Base-by-base conservation (phyloP, 768 basidiomycete species). In the Roridomyces roridus region DNA sequence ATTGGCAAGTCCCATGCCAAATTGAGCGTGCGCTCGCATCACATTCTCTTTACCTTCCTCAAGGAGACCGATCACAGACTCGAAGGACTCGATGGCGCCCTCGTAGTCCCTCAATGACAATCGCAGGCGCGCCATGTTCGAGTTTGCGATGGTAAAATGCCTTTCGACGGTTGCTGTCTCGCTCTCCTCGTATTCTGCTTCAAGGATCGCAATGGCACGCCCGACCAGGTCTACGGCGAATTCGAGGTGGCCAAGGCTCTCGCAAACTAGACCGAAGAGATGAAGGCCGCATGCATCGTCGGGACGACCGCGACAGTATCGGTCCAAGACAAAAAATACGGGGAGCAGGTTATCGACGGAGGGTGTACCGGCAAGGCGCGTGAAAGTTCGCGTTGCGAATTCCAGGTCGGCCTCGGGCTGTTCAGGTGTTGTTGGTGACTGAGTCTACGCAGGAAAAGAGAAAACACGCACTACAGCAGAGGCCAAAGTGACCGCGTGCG, bases 331-430 rank as follows among this genome's bases (percentile, higher is more conserved):
- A 67, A 92, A 93, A 74, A 94, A 94, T 3, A 89, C 86, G 2
- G 89, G 86, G 25, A 91, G 79, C 9, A 96, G 77, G 2, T 77
- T 72, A 29, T 86, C 84, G 25, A 65, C 56, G 25, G 67, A 60
- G n/a, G 68, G 57, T 24, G 66, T 36, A 24, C 56, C 47, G 28
- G 74, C 72, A 43, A 77, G 60, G 28, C 69, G 62, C 24, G 72
- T 66, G 73, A 94, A 89, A 11, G 80, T 77, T 20, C 84, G 78
- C 39, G 77, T 77, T 0, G 93, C 86, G 62, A 82, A 92, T 59
- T 89, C 89, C 14, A 94, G 75, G 69, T 97, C 93, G 26, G 88
- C 91, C 60, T 88, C 84, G 35, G 92, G 87, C 92, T 96, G 66
- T 15, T 15, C 31, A 6, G 45, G 58, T 25, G 52, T 15, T 49